These are phyloP conservation scores for Xylaria polymorpha DNA, from an alignment of 2,329 filamentous ascomycete genomes.

Conservation along the genomic window DNA sequence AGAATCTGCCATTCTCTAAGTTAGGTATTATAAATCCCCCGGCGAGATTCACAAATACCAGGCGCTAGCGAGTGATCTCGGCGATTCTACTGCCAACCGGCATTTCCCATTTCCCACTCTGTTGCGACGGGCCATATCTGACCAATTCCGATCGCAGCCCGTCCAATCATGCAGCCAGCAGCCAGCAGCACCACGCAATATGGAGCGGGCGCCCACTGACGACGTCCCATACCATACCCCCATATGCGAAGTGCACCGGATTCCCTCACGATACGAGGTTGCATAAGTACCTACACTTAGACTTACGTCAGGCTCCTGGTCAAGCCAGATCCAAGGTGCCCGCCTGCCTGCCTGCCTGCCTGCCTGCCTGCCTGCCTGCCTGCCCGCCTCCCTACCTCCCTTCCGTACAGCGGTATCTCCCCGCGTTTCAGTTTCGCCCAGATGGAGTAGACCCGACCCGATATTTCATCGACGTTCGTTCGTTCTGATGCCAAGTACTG, in stretches of 20 bases:
- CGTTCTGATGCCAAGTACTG: slow-evolving; percentile 3
- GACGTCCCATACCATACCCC: neutral
- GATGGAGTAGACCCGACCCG: slow-evolving; percentile 11
- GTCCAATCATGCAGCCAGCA: slow-evolving; percentile 28
- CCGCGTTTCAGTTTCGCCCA: slow-evolving; percentile 26
- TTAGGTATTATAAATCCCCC: slow-evolving; percentile 26
- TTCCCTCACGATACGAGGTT: slow-evolving; percentile 7
- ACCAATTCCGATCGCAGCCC: slow-evolving; percentile 8
- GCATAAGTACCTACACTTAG: neutral
- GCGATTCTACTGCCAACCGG: slow-evolving; percentile 18
- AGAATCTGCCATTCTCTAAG: slow-evolving; percentile 13
- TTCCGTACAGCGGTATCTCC: neutral
- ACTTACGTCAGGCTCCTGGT: slow-evolving; percentile 24
- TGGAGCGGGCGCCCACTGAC: slow-evolving; percentile 11
- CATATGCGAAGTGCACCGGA: neutral
- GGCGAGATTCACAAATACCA: slow-evolving; percentile 19
- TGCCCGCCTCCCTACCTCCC: neutral
- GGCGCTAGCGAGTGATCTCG: slow-evolving; percentile 21
- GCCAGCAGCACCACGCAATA: slow-evolving; percentile 22
- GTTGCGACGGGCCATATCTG: slow-evolving; percentile 7
- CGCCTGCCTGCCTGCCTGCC: too few species aligned
- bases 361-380: neutral
- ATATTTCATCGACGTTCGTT: neutral
- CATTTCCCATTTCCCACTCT: slow-evolving; percentile 19
- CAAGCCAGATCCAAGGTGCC: slow-evolving; percentile 10